phyloP scores from a whole-genome alignment of 257 asterid genomes.

The Solanum lignicaule region DNA sequence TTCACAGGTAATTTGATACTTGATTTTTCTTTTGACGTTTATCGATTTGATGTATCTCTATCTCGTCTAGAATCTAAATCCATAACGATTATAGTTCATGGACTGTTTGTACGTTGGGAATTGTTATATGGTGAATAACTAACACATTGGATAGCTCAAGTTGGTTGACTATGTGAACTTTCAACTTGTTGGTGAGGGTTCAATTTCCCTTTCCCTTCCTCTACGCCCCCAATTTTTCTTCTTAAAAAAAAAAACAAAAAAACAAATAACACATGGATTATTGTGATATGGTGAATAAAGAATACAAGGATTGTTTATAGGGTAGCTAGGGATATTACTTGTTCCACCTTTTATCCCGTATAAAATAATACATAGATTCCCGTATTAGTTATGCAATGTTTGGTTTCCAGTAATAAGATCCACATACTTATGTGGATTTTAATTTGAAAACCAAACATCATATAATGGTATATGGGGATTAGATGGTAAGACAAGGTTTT shows the following conservation, averaged over 20 bases:
- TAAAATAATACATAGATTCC: neutral
- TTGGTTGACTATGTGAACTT: neutral
- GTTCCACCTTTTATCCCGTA: neutral
- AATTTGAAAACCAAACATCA: neutral
- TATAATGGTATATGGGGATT: neutral
- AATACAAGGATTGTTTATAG: neutral
- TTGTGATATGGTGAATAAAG: neutral
- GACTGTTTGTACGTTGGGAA: rapidly evolving
- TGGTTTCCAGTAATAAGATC: rapidly evolving
- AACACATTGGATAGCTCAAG: neutral
- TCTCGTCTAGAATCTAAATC: neutral
- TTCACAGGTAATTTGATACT: conserved; percentile 18
- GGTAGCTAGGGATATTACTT: too few species aligned
- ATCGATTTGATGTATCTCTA: neutral
- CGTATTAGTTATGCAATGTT: neutral
- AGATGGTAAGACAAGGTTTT: too few species aligned
- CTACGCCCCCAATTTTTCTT: neutral
- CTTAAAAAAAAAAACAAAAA: too few species aligned
- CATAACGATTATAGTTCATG: neutral
- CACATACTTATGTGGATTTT: neutral
- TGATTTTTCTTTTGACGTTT: neutral
- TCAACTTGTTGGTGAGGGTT: neutral
- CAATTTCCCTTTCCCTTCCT: neutral
- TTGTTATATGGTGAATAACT: neutral
- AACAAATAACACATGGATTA: neutral